Evolutionary conservation across 805 yeast genomes (phyloP), one percentile per base, ranked within the genome.

Genomic region (Gaillardinia entomophila): DNA sequence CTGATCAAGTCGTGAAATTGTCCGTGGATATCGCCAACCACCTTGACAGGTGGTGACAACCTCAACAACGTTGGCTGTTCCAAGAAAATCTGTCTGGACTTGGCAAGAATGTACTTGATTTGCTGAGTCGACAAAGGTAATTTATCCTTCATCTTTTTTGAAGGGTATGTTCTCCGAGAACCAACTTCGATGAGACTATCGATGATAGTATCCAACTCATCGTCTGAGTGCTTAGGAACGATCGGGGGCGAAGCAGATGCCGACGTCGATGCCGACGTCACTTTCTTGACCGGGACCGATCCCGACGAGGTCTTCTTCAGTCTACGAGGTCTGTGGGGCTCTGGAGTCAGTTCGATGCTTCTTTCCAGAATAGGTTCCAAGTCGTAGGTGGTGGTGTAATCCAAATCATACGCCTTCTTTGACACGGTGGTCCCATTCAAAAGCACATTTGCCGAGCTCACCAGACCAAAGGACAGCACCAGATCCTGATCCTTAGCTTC

Each of bases 11-110:
- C 81, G 41, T 61, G 57, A 44, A 68, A 75, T 43, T 75, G 81
- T 3, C 81, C 94, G 57, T 84, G 92, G 34, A 84, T 80, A 58
- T 86, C 88, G 27, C 92, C 92, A 5, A 83, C 90, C 37, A 84
- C 75, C 53, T 84, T 84, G 3, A 83, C 90, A 0, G 92, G 89
- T 1, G 92, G 82, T 2, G 82, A 77, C 38, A 81, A 57, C 42
- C 77, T 75, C 38, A 81, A 60, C 32, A 81, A 52, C 22, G 79
- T 70, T 6, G 89, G 88, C 45, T 81, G 89, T 7, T 59, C 64
- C 52, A 79, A 48, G 34, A 81, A 78, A 12, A 80, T 63, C 30
- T 76, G 73, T 36, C 86, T 61, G 4, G 83, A 71, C 40, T 66
- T 73, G 14, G 73, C 65, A 50, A 82, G 71, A 27, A 80, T 68